phyloP scores from a whole-genome alignment of 805 yeast species.

The Phaffomyces opuntiae region DNA sequence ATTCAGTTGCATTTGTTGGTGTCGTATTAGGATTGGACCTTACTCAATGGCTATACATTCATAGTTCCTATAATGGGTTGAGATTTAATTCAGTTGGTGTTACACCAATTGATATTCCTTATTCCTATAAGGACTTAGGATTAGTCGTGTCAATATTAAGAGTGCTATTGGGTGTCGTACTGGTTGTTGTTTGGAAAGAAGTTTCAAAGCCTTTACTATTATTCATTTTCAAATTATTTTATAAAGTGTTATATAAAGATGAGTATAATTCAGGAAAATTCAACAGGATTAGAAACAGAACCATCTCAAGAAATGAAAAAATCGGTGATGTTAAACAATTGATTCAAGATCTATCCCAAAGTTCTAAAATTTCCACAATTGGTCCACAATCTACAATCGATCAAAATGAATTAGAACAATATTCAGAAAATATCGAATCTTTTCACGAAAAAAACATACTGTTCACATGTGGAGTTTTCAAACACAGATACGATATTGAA shows the following conservation, averaged over 20 bases:
- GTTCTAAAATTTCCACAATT: constrained; percentile 13
- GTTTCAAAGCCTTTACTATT: constrained; percentile 62
- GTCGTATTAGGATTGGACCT: constrained; percentile 75
- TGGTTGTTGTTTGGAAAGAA: constrained; percentile 69
- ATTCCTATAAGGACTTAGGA: constrained; percentile 36
- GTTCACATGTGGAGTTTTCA: constrained; percentile 41
- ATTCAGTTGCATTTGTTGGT: constrained; percentile 87
- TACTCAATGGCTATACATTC: constrained; percentile 22
- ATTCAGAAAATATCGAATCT: constrained; percentile 18
- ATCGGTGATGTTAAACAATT: constrained; percentile 15
- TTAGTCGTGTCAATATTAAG: constrained; percentile 36
- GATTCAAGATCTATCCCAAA: constrained; percentile 10
- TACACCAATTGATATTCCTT: constrained; percentile 33
- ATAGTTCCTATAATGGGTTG: constrained; percentile 10
- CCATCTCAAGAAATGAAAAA: constrained; percentile 20
- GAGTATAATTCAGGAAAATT: constrained; percentile 12
- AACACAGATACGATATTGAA: constrained; percentile 64
- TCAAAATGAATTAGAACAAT: constrained; percentile 19
- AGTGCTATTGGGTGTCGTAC: constrained; percentile 50
- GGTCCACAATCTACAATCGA: constrained; percentile 23
- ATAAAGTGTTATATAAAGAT: constrained; percentile 21
- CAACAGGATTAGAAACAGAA: constrained; percentile 20
- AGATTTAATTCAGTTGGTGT: constrained; percentile 10
- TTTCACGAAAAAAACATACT: constrained; percentile 16
- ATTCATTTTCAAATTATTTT: constrained; percentile 51